These are phyloP conservation scores for Penicillium silybi DNA, from an alignment of 495 filamentous ascomycete genomes.

Conservation along the genomic window DNA sequence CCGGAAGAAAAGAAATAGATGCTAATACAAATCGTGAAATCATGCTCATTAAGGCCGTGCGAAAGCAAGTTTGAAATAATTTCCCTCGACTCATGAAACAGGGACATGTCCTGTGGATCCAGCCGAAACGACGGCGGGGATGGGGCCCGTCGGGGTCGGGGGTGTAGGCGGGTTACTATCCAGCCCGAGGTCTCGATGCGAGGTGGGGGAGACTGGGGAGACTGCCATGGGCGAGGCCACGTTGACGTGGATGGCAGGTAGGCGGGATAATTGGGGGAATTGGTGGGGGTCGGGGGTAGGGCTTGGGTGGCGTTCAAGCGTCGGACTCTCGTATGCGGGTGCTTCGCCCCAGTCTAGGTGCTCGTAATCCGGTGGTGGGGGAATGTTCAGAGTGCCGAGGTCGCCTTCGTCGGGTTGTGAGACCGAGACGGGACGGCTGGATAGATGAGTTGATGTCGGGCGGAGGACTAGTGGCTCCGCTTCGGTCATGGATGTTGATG, in stretches of 20 bases:
- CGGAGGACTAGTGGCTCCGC: constrained; percentile 24
- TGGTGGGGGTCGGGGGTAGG: constrained; percentile 6
- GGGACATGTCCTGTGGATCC: constrained; percentile 1
- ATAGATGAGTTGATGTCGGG: constrained; percentile 22
- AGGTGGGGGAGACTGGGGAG: constrained; percentile 17
- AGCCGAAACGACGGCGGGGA: constrained; percentile 4
- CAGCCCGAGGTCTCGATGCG: constrained; percentile 4
- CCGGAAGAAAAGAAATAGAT: background rate
- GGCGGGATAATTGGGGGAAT: constrained; percentile 20
- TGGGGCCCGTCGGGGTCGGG: constrained; percentile 6
- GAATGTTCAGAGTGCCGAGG: constrained; percentile 31
- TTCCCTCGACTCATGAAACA: constrained; percentile 4
- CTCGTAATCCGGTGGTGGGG: constrained; percentile 43
- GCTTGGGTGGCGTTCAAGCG: constrained; percentile 12
- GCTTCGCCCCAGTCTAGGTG: constrained; percentile 49
- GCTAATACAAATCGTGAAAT: constrained; percentile 20
- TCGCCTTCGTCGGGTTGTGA: constrained; percentile 34
- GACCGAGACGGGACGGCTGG: constrained; percentile 13
- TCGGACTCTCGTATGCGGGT: constrained; percentile 39
- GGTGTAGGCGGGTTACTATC: constrained; percentile 6
- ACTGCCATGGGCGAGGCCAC: constrained; percentile 31
- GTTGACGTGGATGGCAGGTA: constrained; percentile 42
- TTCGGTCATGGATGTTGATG: constrained; percentile 24
- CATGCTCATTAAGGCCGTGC: constrained; percentile 12
- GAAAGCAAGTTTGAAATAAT: background rate